Evolutionary conservation across 2,329 filamentous ascomycete genomes (phyloP), one percentile per base, ranked within the genome.

Genomic region (Sporothrix sp.): DNA sequence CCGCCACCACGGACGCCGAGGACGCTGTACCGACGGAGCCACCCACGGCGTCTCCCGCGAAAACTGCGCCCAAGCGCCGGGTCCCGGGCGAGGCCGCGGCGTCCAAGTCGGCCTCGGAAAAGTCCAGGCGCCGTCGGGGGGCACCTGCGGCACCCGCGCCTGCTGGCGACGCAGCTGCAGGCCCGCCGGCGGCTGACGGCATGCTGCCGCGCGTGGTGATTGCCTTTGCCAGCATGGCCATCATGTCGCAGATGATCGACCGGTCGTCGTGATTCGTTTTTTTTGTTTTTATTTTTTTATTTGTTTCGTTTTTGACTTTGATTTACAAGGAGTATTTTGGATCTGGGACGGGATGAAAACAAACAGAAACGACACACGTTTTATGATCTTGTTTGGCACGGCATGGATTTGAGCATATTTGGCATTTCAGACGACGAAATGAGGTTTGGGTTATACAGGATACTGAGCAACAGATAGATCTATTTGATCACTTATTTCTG

Each of bases 161-260:
- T 8, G 14, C 25, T 11, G 2, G n/a, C 7, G 40, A 3, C n/a
- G 13, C n/a, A 7, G 32, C 18, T n/a, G n/a, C 13, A 16, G 7
- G 9, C 25, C 32, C 10, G 13, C 44, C 27, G 9, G 20, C 2
- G 9, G 20, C 14, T 18, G 45, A 48, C 40, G 45, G 48, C 7
- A 53, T 59, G 51, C 49, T 65, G 27, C 59, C 61, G 0, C 50
- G 58, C 16, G 57, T 66, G 46, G 58, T 63, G 55, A 57, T 63
- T 57, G 37, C 63, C 42, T 57, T 65, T 54, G 62, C 63, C 4
- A 59, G 63, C 23, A 48, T 61, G 56, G 57, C 58, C 3, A 51
- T 62, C 35, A 49, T 60, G 2, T 59, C 60, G 23, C 56, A 59
- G 45, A 53, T 60, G 44, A 53, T 60, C 7, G 49, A 56, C 37